Evolutionary conservation across 306 rosid genomes (phyloP).

Genomic region (Glycine soja): DNA sequence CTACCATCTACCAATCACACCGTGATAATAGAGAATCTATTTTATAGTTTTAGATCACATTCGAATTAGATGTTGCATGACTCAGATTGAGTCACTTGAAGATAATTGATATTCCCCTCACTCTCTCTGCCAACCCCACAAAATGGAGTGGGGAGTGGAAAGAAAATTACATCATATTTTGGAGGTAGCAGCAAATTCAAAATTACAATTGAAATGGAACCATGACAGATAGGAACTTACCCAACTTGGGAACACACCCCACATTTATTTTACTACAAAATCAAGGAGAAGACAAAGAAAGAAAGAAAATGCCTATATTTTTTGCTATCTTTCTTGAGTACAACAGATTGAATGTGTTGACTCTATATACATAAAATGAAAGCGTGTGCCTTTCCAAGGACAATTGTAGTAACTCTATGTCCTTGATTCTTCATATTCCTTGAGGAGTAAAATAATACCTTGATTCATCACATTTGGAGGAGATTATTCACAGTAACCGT

Average conservation of each 20-base stretch:
- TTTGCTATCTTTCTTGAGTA: slow-evolving; percentile 52
- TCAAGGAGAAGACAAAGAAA: slow-evolving; percentile 34
- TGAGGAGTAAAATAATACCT: slow-evolving; percentile 36
- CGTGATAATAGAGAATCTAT: too few relatives aligned
- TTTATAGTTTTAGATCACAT: too few relatives aligned
- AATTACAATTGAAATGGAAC: slow-evolving; percentile 36
- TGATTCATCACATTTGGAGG: slow-evolving; percentile 80
- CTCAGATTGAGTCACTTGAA: slow-evolving; percentile 15
- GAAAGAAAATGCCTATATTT: slow-evolving; percentile 52
- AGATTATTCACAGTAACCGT: slow-evolving; percentile 96
- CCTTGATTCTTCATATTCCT: slow-evolving; percentile 35
- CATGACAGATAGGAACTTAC: slow-evolving; percentile 32
- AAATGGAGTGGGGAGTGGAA: slow-evolving; percentile 7
- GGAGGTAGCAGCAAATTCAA: slow-evolving; percentile 33
- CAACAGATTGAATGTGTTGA: slow-evolving; percentile 53
- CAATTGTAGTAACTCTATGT: slow-evolving; percentile 39
- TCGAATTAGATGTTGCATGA: neutral
- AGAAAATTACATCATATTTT: slow-evolving; percentile 26
- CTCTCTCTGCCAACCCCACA: slow-evolving; percentile 33
- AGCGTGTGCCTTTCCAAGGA: slow-evolving; percentile 49
- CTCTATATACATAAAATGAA: slow-evolving; percentile 68
- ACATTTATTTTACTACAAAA: slow-evolving; percentile 54
- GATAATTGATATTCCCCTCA: neutral
- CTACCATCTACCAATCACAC: too few relatives aligned
- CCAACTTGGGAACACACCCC: slow-evolving; percentile 39